Evolutionary conservation across 2,329 filamentous ascomycete species (phyloP).

Genomic region (Canariomyces notabilis): DNA sequence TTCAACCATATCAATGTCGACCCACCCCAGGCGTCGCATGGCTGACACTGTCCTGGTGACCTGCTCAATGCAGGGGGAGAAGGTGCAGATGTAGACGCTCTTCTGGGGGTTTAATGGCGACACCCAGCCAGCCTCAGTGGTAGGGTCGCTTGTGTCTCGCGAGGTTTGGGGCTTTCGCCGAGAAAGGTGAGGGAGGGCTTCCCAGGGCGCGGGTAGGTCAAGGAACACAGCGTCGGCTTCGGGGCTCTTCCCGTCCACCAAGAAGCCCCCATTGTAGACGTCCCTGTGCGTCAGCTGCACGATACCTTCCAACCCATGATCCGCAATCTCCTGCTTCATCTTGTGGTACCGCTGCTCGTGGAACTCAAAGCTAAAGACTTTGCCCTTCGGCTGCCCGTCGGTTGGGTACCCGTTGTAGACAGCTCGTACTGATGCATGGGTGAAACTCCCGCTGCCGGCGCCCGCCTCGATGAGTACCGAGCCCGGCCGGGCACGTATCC

Average conservation of each 20-base stretch:
- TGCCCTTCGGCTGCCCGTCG: conserved; percentile 49
- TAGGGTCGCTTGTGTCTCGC: conserved; percentile 19
- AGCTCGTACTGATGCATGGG: conserved; percentile 69
- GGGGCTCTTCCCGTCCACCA: conserved; percentile 55
- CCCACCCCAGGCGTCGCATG: conserved; percentile 78
- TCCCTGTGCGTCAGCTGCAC: conserved; percentile 74
- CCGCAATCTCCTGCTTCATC: conserved; percentile 63
- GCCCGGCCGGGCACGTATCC: conserved; percentile 68
- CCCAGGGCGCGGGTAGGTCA: conserved; percentile 76
- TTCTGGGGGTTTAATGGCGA: conserved; percentile 67
- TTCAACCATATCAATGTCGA: conserved; percentile 91
- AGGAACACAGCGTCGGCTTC: conserved; percentile 69
- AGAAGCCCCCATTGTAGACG: conserved; percentile 71
- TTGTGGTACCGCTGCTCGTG: conserved; percentile 67
- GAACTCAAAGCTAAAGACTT: conserved; percentile 79
- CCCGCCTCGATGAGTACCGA: conserved; percentile 73
- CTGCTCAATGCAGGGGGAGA: conserved; percentile 96
- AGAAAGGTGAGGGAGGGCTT: conserved; percentile 70
- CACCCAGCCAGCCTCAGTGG: conserved; percentile 37
- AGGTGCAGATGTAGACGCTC: conserved; percentile 79
- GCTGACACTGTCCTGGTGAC: conserved; percentile 79
- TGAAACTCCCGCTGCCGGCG: conserved; percentile 78
- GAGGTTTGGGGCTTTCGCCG: conserved; percentile 39
- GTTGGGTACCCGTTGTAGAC: conserved; percentile 67
- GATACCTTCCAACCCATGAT: conserved; percentile 59